Base-by-base conservation (phyloP, 495 filamentous ascomycete species). In the Penicillium paxilli region DNA sequence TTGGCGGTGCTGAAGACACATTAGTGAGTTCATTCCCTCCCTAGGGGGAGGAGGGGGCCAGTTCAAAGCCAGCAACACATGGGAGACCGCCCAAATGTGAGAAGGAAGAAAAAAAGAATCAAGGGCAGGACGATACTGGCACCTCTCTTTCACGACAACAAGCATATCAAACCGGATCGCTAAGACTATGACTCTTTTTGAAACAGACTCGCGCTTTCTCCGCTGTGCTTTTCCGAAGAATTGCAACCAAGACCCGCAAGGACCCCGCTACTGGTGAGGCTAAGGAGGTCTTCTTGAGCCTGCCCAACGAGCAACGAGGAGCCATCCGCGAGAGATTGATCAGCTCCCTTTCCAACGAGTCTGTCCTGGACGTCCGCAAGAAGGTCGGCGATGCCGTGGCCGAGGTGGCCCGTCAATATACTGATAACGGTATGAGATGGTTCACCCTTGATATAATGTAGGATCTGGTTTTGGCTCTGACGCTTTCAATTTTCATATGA, bases 351-450 rank as follows among this genome's bases (percentile, higher is more conserved):
- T 82, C 84, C 37, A 75, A 70, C 40, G 95, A 98, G 72, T 72
- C 78, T 6, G 78, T 87, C 19, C 77, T 82, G 40, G 71, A 83
- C 14, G 88, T 96, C 30, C 81, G 95, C 65, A 95, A 95, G 69
- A 99, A 98, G 73, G 89, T 97, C 66, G 92, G 91, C 50, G 95
- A 99, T 71, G 91, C 94, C 2, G 87, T 98, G 54, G 95, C 95
- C 6, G 95, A 99, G 67, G 76, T 98, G 40, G 95, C 92, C 26
- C 85, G 95, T 63, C 91, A 98, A 68, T 96, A 97, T 70, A 88
- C 88, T 47, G 95, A 97, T 63, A 89, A 86, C 57, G 87, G 91
- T 96, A 80, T 70, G 88, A 62, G 50, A 54, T 22, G 45, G 11
- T 12, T 12, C 40, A 42, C 40, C 20, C 40, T 23, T 21, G 40